These are phyloP conservation scores for Candida glucosophila DNA, from an alignment of 1,139 yeast genomes.

Conservation along the genomic window DNA sequence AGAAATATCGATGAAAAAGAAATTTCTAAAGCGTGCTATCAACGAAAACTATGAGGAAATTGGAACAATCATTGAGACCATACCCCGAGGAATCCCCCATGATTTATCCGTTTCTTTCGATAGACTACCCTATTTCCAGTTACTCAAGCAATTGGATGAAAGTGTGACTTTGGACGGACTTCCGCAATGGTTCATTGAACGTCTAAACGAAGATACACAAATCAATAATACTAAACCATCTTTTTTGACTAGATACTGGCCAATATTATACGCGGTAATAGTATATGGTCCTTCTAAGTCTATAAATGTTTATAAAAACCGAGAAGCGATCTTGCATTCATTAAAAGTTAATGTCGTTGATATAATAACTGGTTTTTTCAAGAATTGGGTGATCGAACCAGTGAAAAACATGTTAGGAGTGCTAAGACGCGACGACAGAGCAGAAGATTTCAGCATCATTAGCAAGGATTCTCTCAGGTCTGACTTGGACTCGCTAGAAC, in stretches of 20 bases:
- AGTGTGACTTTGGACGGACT: too few species aligned
- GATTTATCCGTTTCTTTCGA: conserved; percentile 1
- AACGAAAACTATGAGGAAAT: conserved; percentile 12
- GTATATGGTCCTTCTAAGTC: conserved; percentile 47
- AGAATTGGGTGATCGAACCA: conserved; percentile 80
- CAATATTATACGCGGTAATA: conserved; percentile 29
- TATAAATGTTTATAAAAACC: conserved; percentile 36
- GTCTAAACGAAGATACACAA: too few species aligned
- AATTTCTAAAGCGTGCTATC: conserved; percentile 13
- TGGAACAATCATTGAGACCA: conserved; percentile 10
- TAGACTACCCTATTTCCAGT: too few species aligned
- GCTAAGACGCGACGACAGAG: conserved; percentile 69
- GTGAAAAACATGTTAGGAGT: conserved; percentile 66
- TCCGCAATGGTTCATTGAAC: too few species aligned
- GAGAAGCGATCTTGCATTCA: conserved; percentile 49
- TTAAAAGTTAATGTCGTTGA: conserved; percentile 49
- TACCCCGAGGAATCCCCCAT: conserved; percentile 3
- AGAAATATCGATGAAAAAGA: conserved; percentile 15
- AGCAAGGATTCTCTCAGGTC: conserved; percentile 71
- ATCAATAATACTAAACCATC: conserved; percentile 35
- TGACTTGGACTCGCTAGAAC: conserved; percentile 70
- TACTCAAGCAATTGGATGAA: too few species aligned
- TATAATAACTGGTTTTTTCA: conserved; percentile 57
- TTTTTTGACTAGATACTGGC: conserved; percentile 59
- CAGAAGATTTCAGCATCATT: conserved; percentile 59